Percentiles rank a stretch among this genome's conserved stretches.
Conservation (phyloP, 768 basidiomycete genomes). For the Pholiota molesta region DNA sequence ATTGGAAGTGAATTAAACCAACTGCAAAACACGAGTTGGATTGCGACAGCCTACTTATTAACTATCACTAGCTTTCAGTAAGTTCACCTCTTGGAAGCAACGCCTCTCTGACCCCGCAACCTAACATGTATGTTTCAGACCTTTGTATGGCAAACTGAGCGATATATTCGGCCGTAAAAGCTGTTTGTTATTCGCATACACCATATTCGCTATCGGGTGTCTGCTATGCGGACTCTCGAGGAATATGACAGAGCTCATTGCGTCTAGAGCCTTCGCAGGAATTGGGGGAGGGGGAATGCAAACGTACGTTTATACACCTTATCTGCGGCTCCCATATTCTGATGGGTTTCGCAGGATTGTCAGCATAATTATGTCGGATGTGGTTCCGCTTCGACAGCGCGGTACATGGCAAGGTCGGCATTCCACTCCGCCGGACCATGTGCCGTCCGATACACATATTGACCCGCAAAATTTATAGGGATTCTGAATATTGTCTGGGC, state of each 20-base stretch:
- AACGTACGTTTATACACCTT: constrained; percentile 43
- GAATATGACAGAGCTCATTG: constrained; percentile 57
- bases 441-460: background rate
- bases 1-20: constrained; percentile 64
- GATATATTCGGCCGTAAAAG: constrained; percentile 67
- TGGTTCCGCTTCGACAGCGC: constrained; percentile 61
- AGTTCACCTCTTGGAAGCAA: constrained; percentile 10
- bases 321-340: background rate
- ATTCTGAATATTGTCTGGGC: constrained; percentile 64
- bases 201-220: constrained; percentile 55
- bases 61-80: constrained; percentile 65
- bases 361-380: constrained; percentile 68
- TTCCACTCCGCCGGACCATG: background rate
- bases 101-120: background rate
- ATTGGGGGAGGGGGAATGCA: constrained; percentile 67
- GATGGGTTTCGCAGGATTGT: constrained; percentile 43
- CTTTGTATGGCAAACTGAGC: constrained; percentile 65
- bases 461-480: constrained; percentile 32
- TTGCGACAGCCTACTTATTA: constrained; percentile 64
- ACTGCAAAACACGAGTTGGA: constrained; percentile 69
- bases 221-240: constrained; percentile 55
- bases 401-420: constrained; percentile 70
- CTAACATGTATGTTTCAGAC: constrained; percentile 35
- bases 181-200: constrained; percentile 58
- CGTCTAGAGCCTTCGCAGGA: constrained; percentile 56